Conservation (phyloP, 305 asterid genomes). For the Caryopteris hybrid region DNA sequence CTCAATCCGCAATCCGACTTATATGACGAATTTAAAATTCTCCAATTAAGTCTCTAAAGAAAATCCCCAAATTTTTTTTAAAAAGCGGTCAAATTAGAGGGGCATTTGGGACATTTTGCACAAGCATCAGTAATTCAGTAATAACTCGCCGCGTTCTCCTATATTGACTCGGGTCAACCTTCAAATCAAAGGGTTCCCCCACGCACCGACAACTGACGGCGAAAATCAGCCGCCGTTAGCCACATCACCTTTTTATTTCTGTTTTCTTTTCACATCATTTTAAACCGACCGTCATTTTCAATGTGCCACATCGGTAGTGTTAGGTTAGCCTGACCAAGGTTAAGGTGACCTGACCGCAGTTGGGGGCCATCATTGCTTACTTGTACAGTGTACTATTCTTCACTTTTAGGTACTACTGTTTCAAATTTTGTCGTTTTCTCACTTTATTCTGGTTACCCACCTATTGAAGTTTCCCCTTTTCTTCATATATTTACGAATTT, state of each 20-base stretch:
- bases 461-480: background rate
- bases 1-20: too few relatives aligned
- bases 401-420: conserved; percentile 15
- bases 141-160: conserved; percentile 6
- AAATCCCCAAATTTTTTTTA: too few relatives aligned
- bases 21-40: too few relatives aligned
- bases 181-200: conserved; percentile 11
- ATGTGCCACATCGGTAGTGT: conserved; percentile 11
- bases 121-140: background rate
- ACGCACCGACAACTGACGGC: conserved; percentile 33
- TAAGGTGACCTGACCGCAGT: conserved; percentile 19
- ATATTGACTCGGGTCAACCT: conserved; percentile 23
- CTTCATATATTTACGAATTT: too few relatives aligned
- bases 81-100: background rate
- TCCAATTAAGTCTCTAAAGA: too few relatives aligned
- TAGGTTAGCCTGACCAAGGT: conserved; percentile 13
- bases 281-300: conserved; percentile 10
- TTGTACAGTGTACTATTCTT: conserved; percentile 23
- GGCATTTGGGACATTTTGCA: background rate
- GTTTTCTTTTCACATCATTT: background rate
- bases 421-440: conserved; percentile 9
- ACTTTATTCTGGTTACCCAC: conserved; percentile 19
- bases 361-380: conserved; percentile 23
- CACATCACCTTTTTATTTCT: too few relatives aligned
- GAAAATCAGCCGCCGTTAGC: conserved; percentile 20